These are phyloP conservation scores for Talaromyces piceae DNA, from an alignment of 2,329 filamentous ascomycete species.

Conservation along the genomic window DNA sequence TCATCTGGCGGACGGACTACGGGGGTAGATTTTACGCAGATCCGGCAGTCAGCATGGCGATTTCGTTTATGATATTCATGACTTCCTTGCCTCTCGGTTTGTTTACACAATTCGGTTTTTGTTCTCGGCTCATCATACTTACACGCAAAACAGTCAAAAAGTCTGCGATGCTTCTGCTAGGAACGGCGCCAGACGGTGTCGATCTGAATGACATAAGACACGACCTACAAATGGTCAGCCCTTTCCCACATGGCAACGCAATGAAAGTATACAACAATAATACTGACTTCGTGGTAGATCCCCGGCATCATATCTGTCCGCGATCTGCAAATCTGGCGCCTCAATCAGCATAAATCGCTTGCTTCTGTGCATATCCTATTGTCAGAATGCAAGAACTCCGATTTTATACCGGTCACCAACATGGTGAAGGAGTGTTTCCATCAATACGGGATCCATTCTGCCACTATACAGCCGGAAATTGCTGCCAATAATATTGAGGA, in stretches of 20 bases:
- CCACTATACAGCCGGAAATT: constrained; percentile 62
- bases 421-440: constrained; percentile 63
- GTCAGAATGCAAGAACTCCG: constrained; percentile 45
- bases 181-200: constrained; percentile 57
- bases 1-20: constrained; percentile 60
- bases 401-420: constrained; percentile 55
- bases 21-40: constrained; percentile 62
- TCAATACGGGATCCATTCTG: constrained; percentile 65
- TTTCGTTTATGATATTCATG: constrained; percentile 63
- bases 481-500: constrained; percentile 18
- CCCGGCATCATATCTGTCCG: constrained; percentile 60
- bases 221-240: constrained; percentile 56
- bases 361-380: constrained; percentile 61
- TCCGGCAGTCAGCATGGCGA: constrained; percentile 60
- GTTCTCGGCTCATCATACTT: background rate
- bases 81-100: constrained; percentile 53
- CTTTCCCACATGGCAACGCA: background rate
- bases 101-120: background rate
- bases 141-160: constrained; percentile 16
- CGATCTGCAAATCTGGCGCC: constrained; percentile 66
- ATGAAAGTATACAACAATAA: too few species aligned
- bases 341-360: constrained; percentile 62
- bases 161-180: constrained; percentile 56
- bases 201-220: constrained; percentile 57
- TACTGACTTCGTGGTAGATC: constrained; percentile 11